Base-by-base conservation (phyloP, 345 rosid genomes). In the Clarkia xantiana region DNA sequence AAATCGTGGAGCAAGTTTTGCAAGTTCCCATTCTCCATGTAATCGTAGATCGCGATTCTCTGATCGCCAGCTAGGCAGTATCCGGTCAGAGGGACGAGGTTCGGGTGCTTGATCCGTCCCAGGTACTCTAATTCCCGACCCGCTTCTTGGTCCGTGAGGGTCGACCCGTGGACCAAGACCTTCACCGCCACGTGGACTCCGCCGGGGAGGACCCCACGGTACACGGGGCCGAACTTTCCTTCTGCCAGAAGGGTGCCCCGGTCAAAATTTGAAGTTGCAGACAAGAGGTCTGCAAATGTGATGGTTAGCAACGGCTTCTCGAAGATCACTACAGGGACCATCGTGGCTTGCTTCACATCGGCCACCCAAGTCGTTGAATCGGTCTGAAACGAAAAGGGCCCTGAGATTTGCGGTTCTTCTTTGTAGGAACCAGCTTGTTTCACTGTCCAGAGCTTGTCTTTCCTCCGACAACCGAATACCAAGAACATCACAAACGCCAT, bases 291-390 rank as follows among this genome's bases (percentile, higher is more conserved):
- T 0, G 78, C 94, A 56, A 89, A 89, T 41, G 95, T 85, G 47
- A 85, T 77, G 61, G 76, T 77, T 71, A 80, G 45, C 74, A 89
- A 64, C 43, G 97, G 97, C 62, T 89, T 89, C 82, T 82, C 97
- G 57, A 89, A 82, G 15, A 89, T 79, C 51, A 89, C 81, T 4
- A 80, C 94, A 0, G 76, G 76, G 39, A 85, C 94, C 3, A 81
- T 71, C 11, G 61, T 74, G 44, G 95, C 95, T 58, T 80, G 94
- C 75, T 85, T 89, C 47, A 89, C 90, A 75, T 82, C 94, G 22
- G 97, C 97, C 2, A 89, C 81, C 95, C 95, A 89, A 36, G 86
- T 89, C 9, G 88, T 82, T 1, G 95, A 89, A 79, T 89, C 95
- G 0, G 94, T 79, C 55, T 89, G 87, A 70, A 89, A 89, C 0